A percentile compares a stretch with the other conserved stretches of the same genome.
These are phyloP conservation scores for Kodamaea leandrae DNA, from an alignment of 805 yeast genomes.

Conservation along the genomic window DNA sequence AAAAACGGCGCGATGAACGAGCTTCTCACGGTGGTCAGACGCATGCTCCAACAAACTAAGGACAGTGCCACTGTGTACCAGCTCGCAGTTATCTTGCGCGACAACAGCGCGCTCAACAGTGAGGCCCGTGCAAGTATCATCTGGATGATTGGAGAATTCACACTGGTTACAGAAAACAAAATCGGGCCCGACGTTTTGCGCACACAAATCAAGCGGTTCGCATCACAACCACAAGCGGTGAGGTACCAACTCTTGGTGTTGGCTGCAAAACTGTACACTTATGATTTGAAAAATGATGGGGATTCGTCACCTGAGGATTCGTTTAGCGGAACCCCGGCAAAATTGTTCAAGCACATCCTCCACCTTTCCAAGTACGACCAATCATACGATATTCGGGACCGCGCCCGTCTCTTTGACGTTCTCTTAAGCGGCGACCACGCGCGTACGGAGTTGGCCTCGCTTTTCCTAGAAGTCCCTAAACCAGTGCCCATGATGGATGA, in stretches of 20 bases:
- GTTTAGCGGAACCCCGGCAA: no score
- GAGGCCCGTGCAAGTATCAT: slow-evolving; percentile 77
- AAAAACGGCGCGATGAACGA: slow-evolving; percentile 50
- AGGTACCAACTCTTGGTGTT: slow-evolving; percentile 69
- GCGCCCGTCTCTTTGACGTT: slow-evolving; percentile 71
- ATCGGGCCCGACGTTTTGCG: slow-evolving; percentile 79
- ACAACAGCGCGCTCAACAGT: slow-evolving; percentile 23
- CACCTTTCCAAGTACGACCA: slow-evolving; percentile 71
- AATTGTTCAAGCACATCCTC: slow-evolving; percentile 60
- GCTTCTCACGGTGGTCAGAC: slow-evolving; percentile 68
- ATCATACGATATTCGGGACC: slow-evolving; percentile 75
- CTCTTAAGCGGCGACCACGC: slow-evolving; percentile 47
- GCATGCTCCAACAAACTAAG: slow-evolving; percentile 57
- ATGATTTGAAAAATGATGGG: slow-evolving; percentile 34
- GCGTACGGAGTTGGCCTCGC: slow-evolving; percentile 59
- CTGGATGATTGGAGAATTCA: slow-evolving; percentile 89
- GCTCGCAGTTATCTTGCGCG: slow-evolving; percentile 35
- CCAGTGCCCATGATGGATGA: slow-evolving; percentile 49
- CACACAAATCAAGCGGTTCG: slow-evolving; percentile 49
- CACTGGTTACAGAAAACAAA: slow-evolving; percentile 31
- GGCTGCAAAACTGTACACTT: slow-evolving; percentile 69
- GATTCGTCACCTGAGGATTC: no score
- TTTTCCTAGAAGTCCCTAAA: slow-evolving; percentile 75
- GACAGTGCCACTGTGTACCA: slow-evolving; percentile 50
- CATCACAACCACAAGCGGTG: slow-evolving; percentile 54